Evolutionary conservation across 495 filamentous ascomycete genomes (phyloP).

Genomic region (Penicillium verhagenii): DNA sequence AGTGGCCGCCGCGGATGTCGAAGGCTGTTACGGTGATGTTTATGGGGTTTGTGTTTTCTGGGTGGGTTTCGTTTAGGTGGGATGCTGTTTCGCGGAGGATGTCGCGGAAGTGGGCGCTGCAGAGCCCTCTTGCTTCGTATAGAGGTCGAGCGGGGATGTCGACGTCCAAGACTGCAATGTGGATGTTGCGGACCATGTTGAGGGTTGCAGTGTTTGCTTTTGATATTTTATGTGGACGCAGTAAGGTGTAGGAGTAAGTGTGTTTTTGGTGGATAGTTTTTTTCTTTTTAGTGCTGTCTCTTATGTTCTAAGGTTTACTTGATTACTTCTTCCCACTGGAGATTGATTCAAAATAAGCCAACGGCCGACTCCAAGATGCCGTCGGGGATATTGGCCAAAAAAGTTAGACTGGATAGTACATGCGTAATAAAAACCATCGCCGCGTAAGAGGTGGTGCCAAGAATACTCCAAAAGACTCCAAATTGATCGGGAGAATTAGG

Average conservation of each 20-base stretch:
- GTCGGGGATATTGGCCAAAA: conserved; percentile 18
- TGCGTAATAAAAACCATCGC: conserved; percentile 20
- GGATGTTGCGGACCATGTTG: conserved; percentile 26
- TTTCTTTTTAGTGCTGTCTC: neutral
- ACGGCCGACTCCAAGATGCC: conserved; percentile 1
- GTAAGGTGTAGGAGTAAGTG: neutral
- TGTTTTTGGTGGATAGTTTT: neutral
- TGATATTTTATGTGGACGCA: neutral
- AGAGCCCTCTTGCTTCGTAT: conserved; percentile 33
- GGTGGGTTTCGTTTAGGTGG: conserved; percentile 21
- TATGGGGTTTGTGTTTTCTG: conserved; percentile 13
- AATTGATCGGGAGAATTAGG: conserved; percentile 20
- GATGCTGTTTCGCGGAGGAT: conserved; percentile 31
- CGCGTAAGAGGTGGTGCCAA: conserved; percentile 7
- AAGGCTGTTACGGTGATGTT: conserved; percentile 30
- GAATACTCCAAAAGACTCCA: conserved; percentile 23
- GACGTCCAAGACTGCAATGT: conserved; percentile 35
- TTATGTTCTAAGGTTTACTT: neutral
- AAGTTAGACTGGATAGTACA: neutral
- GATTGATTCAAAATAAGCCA: neutral
- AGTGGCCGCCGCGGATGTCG: conserved; percentile 33
- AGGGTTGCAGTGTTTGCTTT: neutral
- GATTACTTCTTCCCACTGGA: neutral
- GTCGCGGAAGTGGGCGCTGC: conserved; percentile 34
- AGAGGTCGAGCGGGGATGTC: conserved; percentile 32